Conservation (phyloP, 306 rosid genomes). For the Alnus glutinosa region DNA sequence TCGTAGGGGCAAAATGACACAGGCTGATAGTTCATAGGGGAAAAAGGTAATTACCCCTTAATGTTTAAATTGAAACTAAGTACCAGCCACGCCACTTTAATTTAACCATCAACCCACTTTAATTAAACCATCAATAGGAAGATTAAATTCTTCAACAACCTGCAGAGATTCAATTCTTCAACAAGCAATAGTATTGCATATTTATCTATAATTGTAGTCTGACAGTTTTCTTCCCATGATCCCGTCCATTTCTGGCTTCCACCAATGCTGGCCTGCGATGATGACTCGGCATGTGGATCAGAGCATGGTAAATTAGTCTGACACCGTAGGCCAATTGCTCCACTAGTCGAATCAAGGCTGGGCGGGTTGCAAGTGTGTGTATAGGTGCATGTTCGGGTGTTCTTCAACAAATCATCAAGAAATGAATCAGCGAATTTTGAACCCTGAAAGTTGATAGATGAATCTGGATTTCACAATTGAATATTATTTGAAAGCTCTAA, state of each 20-base stretch:
- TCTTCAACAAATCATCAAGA: conserved; percentile 40
- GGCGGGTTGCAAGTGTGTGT: conserved; percentile 76
- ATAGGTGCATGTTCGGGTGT: conserved; percentile 59
- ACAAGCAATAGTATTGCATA: no score
- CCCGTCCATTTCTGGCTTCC: conserved; percentile 23
- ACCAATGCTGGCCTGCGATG: conserved; percentile 31
- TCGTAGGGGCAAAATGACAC: no score
- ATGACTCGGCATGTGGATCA: conserved; percentile 38
- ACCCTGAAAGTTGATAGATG: conserved; percentile 43
- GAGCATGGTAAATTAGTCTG: conserved; percentile 40
- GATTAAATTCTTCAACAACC: no score
- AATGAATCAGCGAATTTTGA: conserved; percentile 43
- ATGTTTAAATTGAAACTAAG: no score
- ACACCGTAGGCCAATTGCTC: conserved; percentile 28
- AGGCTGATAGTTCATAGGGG: no score
- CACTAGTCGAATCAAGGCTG: conserved; percentile 41
- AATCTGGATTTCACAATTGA: conserved; percentile 32
- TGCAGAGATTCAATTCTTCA: no score
- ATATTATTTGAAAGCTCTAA: conserved; percentile 46
- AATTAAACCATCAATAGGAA: no score
- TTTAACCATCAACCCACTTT: no score
- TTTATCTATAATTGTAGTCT: conserved; percentile 27
- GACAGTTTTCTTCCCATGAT: conserved; percentile 33
- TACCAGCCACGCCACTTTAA: no score
- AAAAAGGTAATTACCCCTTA: no score